Percentiles rank a stretch among this genome's conserved stretches.
phyloP scores from a whole-genome alignment of 345 rosid genomes.

The Sonneratia alba region DNA sequence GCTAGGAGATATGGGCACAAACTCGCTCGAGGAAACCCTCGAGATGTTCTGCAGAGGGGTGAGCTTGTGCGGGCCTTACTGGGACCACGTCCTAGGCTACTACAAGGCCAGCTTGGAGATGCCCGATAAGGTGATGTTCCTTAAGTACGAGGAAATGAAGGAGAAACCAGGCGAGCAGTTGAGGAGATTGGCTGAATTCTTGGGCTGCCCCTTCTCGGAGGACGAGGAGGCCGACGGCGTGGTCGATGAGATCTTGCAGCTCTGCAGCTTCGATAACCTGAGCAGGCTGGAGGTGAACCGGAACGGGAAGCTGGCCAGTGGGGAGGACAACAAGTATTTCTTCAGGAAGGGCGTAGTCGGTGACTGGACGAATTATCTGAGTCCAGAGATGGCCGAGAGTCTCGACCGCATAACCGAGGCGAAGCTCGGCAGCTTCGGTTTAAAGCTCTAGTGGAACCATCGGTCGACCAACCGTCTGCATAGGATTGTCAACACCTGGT shows the following conservation, averaged over 20 bases:
- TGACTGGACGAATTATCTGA: slow-evolving; percentile 6
- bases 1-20: neutral
- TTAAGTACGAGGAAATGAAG: slow-evolving; percentile 14
- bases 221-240: neutral
- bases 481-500: no score
- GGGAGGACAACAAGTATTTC: slow-evolving; percentile 1
- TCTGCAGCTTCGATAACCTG: slow-evolving; percentile 7
- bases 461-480: slow-evolving; percentile 36
- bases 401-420: slow-evolving; percentile 6
- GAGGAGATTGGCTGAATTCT: slow-evolving; percentile 11
- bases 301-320: slow-evolving; percentile 2
- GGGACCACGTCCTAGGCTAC: slow-evolving; percentile 15
- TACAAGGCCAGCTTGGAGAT: slow-evolving; percentile 12
- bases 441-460: slow-evolving; percentile 26
- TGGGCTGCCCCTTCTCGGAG: slow-evolving; percentile 8
- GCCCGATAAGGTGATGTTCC: slow-evolving; percentile 10
- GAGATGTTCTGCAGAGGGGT: slow-evolving; percentile 13
- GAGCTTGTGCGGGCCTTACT: slow-evolving; percentile 9
- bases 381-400: slow-evolving; percentile 2
- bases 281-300: slow-evolving; percentile 11
- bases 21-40: slow-evolving; percentile 10
- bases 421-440: neutral
- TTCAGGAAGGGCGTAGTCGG: slow-evolving; percentile 11
- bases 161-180: neutral
- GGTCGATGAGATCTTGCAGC: neutral